Evolutionary conservation across 371 early-diverging fungal genomes (phyloP), one percentile per base, ranked within the genome.

Genomic region (Umbelopsis sp.): DNA sequence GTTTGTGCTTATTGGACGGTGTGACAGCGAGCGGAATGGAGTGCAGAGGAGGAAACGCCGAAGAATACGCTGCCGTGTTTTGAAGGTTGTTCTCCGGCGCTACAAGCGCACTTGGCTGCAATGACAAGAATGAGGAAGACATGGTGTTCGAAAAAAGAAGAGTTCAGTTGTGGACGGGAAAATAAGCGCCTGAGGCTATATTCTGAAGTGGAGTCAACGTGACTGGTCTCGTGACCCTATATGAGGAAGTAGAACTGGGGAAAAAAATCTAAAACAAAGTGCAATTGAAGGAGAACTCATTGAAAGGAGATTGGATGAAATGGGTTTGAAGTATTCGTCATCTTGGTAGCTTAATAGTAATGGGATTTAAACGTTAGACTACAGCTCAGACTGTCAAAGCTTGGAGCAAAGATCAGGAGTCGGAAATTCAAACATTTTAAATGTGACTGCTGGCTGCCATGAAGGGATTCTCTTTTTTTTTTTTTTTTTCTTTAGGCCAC

Each of bases 21-120:
- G 32, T 38, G 16, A 48, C 48, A 24, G 37, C 37, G 44, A 45
- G 50, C 16, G 68, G 66, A 48, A 69, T 25, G 25, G 65, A 66
- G 37, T 69, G 69, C 50, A 68, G 50, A 20, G 72, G 63, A 46
- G 72, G 68, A 65, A 67, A 67, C 38, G 67, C 67, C 41, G 67
- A 51, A 53, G 67, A 67, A 67, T 67, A 67, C 20, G 67, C 24
- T n/a, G 67, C 41, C 38, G 67, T 29, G 29, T 29, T 57, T 57
- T 29, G 57, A 35, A 35, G 35, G 32, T 29, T 57, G 57, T 57
- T 57, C 57, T 57, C 57, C 57, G 57, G 57, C 57, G 57, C 57
- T 29, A 12, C 57, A 37, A 57, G 38, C 41, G 51, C 57, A 67
- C 44, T 67, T n/a, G 67, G 53, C 24, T 51, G 53, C 41, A 57